Evolutionary conservation across 148 eudicot species (phyloP).

Genomic region (Fagopyrum homotropicum): DNA sequence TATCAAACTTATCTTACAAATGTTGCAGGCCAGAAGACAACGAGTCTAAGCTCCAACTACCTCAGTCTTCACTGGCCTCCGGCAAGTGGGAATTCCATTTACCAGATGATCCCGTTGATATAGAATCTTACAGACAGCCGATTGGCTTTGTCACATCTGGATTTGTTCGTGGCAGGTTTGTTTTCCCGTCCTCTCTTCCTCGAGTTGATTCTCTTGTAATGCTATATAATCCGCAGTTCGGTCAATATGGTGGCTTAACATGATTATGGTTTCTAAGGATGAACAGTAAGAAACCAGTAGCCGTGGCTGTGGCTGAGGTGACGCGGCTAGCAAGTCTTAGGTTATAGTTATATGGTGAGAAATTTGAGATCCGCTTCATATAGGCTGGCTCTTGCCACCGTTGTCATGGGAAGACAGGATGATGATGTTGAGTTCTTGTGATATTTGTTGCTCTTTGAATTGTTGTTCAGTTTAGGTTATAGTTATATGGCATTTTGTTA

Average conservation of each 20-base stretch:
- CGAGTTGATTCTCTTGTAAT: too few relatives aligned
- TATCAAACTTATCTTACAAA: background rate
- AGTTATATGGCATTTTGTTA: too few relatives aligned
- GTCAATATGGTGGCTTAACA: too few relatives aligned
- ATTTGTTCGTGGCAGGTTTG: constrained; percentile 85
- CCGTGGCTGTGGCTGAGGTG: constrained; percentile 69
- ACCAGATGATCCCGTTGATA: constrained; percentile 49
- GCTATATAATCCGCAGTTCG: too few relatives aligned
- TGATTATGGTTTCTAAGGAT: background rate
- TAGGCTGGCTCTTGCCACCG: constrained; percentile 69
- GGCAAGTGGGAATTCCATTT: constrained; percentile 68
- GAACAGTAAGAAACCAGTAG: constrained; percentile 73
- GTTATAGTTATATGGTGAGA: too few relatives aligned
- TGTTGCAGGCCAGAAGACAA: constrained; percentile 39
- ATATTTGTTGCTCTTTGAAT: background rate
- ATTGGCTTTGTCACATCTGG: constrained; percentile 87
- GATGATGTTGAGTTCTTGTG: constrained; percentile 50
- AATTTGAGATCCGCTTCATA: constrained; percentile 79
- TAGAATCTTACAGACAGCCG: constrained; percentile 57
- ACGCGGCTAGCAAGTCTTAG: constrained; percentile 58
- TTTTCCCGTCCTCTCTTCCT: background rate
- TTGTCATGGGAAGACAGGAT: constrained; percentile 60
- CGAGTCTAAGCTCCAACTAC: constrained; percentile 49
- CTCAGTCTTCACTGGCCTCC: constrained; percentile 42
- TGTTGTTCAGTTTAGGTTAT: too few relatives aligned